phyloP scores from a whole-genome alignment of 2,329 filamentous ascomycete genomes.

The Alternaria infectoria region DNA sequence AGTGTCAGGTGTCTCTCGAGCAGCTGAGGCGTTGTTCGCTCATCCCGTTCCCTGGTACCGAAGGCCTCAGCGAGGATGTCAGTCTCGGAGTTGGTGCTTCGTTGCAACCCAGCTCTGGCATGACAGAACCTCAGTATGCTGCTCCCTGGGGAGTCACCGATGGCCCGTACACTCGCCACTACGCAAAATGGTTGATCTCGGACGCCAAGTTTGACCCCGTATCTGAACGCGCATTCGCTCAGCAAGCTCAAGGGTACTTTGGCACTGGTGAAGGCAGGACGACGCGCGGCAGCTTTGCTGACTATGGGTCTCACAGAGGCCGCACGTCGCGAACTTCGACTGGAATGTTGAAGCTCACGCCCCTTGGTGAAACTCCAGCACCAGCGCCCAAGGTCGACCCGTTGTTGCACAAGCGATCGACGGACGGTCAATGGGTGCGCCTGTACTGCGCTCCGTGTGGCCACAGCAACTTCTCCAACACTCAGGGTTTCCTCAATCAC shows the following conservation, averaged over 20 bases:
- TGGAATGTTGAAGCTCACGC: constrained; percentile 54
- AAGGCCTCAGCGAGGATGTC: constrained; percentile 71
- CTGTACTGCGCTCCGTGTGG: constrained; percentile 87
- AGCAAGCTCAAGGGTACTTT: constrained; percentile 47
- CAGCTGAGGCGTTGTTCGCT: constrained; percentile 91
- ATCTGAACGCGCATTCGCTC: constrained; percentile 45
- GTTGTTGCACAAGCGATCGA: constrained; percentile 81
- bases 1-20: constrained; percentile 91
- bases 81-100: constrained; percentile 77
- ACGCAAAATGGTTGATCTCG: constrained; percentile 92
- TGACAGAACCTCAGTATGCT: constrained; percentile 75
- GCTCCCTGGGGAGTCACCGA: constrained; percentile 90
- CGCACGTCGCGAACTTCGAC: constrained; percentile 65
- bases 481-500: constrained; percentile 99
- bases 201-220: constrained; percentile 79
- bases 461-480: constrained; percentile 91
- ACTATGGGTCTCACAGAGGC: constrained; percentile 59
- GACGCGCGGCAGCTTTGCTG: constrained; percentile 76
- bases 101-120: constrained; percentile 66
- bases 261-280: constrained; percentile 70
- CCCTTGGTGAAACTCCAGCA: constrained; percentile 51
- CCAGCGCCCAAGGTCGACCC: constrained; percentile 73
- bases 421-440: constrained; percentile 84
- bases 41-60: constrained; percentile 82
- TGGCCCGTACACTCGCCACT: constrained; percentile 92